Conservation (phyloP, 2,329 filamentous ascomycete species). For the Botrytis fabae region DNA sequence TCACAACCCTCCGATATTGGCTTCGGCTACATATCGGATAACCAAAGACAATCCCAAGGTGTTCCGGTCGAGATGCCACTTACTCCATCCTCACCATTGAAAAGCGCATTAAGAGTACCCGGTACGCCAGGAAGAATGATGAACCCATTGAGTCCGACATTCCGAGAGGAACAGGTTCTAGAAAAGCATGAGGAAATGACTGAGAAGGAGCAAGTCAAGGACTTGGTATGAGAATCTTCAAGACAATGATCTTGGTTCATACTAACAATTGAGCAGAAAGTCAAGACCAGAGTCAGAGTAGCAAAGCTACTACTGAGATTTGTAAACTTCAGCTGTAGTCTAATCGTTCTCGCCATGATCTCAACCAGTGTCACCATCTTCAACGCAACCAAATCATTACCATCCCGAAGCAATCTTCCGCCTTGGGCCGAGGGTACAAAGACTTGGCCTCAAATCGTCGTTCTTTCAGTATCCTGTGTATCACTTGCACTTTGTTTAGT, state of each 20-base stretch:
- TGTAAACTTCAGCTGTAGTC: constrained; percentile 94
- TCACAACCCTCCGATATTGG: constrained; percentile 82
- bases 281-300: constrained; percentile 86
- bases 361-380: constrained; percentile 89
- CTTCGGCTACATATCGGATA: constrained; percentile 80
- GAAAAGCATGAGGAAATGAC: constrained; percentile 82
- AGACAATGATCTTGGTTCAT: constrained; percentile 41
- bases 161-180: constrained; percentile 80
- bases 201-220: constrained; percentile 82
- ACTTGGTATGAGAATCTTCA: constrained; percentile 56
- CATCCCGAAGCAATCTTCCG: constrained; percentile 75
- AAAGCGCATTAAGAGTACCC: constrained; percentile 86
- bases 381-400: constrained; percentile 76
- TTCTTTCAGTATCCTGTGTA: constrained; percentile 75
- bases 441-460: constrained; percentile 84
- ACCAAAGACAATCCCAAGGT: constrained; percentile 49
- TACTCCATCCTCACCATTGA: constrained; percentile 76
- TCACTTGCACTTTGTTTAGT: constrained; percentile 77
- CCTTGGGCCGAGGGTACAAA: constrained; percentile 80
- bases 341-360: constrained; percentile 91
- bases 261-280: constrained; percentile 61
- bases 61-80: constrained; percentile 57
- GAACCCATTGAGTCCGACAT: constrained; percentile 88
- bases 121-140: constrained; percentile 74
- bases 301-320: constrained; percentile 94